Evolutionary conservation across 139 green algal species (phyloP).

Genomic region (Tetraselmis striata): DNA sequence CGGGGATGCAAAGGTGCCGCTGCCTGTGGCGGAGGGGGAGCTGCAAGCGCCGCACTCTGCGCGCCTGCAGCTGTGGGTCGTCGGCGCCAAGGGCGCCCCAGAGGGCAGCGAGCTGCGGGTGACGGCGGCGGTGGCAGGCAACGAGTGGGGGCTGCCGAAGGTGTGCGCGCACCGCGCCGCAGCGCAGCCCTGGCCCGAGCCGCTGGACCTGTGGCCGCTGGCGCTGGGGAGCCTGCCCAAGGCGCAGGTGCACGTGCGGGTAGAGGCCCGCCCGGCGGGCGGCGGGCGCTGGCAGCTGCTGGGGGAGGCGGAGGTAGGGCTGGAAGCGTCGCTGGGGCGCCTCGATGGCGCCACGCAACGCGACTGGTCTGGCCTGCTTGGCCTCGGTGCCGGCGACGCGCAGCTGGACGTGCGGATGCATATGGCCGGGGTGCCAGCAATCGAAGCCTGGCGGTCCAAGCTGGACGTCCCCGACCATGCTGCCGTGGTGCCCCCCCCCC

Average conservation of each 20-base stretch:
- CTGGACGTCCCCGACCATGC: no score
- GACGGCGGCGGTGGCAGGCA: not conserved
- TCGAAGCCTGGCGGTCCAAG: not conserved
- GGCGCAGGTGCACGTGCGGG: not conserved
- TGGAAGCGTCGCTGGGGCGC: not conserved
- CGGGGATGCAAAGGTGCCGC: slow-evolving; percentile 9
- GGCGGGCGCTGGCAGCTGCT: not conserved
- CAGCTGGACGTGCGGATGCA: not conserved
- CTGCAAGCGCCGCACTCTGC: not conserved
- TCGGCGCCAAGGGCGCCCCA: not conserved
- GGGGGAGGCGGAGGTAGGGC: not conserved
- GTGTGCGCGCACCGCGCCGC: not conserved
- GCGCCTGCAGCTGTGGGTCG: not conserved
- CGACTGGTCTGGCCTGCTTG: no score
- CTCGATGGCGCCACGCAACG: not conserved
- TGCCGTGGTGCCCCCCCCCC: no score
- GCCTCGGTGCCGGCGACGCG: no score
- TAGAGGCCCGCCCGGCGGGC: not conserved
- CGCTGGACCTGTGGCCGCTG: not conserved
- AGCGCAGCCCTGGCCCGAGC: not conserved
- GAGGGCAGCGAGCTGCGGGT: not conserved
- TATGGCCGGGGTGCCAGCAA: not conserved
- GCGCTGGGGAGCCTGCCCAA: not conserved
- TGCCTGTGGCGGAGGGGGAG: slow-evolving; percentile 16
- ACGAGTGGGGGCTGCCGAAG: not conserved